Evolutionary conservation across 2,329 filamentous ascomycete genomes (phyloP).

Genomic region (Penicillium frequentans): DNA sequence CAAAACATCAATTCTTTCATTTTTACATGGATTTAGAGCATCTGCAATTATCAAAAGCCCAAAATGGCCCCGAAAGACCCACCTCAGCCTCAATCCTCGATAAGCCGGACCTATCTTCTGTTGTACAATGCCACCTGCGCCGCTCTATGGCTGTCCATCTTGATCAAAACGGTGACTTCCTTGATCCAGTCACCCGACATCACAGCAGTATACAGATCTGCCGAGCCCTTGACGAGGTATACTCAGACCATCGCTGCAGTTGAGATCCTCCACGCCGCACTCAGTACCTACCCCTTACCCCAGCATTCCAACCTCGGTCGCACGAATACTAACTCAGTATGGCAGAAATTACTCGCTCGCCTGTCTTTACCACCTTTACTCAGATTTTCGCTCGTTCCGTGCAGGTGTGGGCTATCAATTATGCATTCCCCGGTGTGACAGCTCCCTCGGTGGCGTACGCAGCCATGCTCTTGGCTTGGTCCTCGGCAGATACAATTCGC

Average conservation of each 20-base stretch:
- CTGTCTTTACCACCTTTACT: constrained; percentile 32
- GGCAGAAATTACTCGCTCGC: constrained; percentile 27
- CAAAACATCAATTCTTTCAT: not conserved
- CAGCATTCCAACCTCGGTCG: not conserved
- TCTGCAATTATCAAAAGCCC: not conserved
- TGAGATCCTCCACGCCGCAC: constrained; percentile 29
- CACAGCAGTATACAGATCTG: constrained; percentile 17
- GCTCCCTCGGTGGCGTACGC: constrained; percentile 20
- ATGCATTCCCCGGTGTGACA: constrained; percentile 22
- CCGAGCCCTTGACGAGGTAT: constrained; percentile 27
- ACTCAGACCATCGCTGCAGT: constrained; percentile 27
- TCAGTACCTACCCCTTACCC: constrained; percentile 12
- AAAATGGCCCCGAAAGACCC: not conserved
- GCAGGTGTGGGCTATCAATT: constrained; percentile 34
- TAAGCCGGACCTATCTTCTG: constrained; percentile 20
- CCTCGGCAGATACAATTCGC: constrained; percentile 26
- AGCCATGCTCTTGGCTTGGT: constrained; percentile 30
- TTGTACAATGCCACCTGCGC: constrained; percentile 26
- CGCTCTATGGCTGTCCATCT: constrained; percentile 26
- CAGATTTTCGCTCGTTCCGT: constrained; percentile 31
- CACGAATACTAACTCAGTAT: not conserved
- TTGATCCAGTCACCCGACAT: constrained; percentile 2
- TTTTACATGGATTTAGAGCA: not conserved
- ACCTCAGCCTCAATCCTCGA: not conserved
- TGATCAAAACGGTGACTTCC: constrained; percentile 14